Evolutionary conservation across 208 protist genomes (phyloP).

Genomic region (Trypanosoma rangeli): DNA sequence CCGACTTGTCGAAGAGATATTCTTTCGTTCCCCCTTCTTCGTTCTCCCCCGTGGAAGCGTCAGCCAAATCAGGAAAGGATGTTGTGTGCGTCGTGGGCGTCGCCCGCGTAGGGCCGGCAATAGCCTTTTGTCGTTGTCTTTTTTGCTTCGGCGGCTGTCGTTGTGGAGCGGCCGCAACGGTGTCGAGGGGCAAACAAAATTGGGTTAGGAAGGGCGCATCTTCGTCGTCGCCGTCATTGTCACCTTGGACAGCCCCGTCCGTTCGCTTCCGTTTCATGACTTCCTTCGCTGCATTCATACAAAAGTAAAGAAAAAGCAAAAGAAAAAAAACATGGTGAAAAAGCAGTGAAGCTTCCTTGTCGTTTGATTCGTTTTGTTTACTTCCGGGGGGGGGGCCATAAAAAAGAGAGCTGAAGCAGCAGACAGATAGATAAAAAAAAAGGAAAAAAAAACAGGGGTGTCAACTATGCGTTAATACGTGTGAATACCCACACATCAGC

Average conservation of each 20-base stretch:
- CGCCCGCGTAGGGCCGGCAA: background rate
- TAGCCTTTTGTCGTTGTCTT: background rate
- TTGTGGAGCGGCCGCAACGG: background rate
- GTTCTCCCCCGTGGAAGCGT: background rate
- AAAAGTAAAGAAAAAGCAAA: background rate
- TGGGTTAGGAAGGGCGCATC: background rate
- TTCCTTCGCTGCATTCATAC: background rate
- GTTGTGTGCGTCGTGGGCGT: background rate
- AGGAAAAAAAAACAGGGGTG: too few relatives aligned
- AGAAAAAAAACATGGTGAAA: conserved; percentile 18
- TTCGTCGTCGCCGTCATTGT: background rate
- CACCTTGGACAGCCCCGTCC: background rate
- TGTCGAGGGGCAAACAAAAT: background rate
- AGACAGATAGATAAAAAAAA: too few relatives aligned
- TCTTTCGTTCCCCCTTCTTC: conserved; percentile 11
- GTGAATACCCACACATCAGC: too few relatives aligned
- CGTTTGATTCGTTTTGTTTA: too few relatives aligned
- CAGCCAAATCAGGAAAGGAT: background rate
- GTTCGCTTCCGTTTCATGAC: background rate
- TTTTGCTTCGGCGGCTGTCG: background rate
- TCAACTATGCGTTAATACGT: too few relatives aligned
- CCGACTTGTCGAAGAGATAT: conserved; percentile 24
- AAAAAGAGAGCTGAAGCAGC: too few relatives aligned
- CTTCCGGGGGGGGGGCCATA: too few relatives aligned
- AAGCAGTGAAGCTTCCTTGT: background rate